phyloP scores from a whole-genome alignment of 177 flowering plant species.

The Vitis hybrid region DNA sequence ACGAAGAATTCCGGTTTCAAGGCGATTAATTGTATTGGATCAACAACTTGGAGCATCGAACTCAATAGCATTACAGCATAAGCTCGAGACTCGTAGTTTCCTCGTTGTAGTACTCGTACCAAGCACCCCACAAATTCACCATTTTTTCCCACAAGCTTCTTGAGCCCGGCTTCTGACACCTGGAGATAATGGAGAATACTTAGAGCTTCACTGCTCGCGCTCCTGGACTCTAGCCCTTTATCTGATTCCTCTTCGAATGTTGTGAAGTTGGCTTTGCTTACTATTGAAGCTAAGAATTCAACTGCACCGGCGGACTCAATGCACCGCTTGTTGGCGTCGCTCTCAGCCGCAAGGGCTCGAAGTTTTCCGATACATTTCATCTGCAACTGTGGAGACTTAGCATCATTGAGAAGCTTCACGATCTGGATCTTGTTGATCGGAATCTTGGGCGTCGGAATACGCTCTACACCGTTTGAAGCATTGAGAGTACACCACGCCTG shows the following conservation, averaged over 20 bases:
- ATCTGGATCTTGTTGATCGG: constrained; percentile 28
- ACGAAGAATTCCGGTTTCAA: constrained; percentile 40
- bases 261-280: constrained; percentile 5
- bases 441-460: constrained; percentile 29
- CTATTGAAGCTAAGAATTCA: constrained; percentile 35
- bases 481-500: constrained; percentile 56
- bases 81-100: constrained; percentile 51
- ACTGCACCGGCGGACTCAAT: constrained; percentile 38
- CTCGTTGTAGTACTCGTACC: constrained; percentile 31
- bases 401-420: constrained; percentile 31
- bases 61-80: constrained; percentile 48
- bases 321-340: constrained; percentile 30
- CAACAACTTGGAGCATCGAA: constrained; percentile 45
- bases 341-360: constrained; percentile 36
- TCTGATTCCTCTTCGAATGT: neutral
- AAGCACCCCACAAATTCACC: constrained; percentile 38
- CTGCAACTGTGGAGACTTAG: constrained; percentile 20
- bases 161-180: constrained; percentile 34
- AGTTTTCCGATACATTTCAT: constrained; percentile 33
- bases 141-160: constrained; percentile 8
- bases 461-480: constrained; percentile 33
- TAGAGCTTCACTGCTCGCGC: constrained; percentile 35
- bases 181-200: constrained; percentile 27
- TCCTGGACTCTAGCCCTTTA: constrained; percentile 9
- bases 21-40: constrained; percentile 26